Evolutionary conservation across 225 moss, liverwort and hornwort genomes (phyloP).

Genomic region (Marchantia paleacea): DNA sequence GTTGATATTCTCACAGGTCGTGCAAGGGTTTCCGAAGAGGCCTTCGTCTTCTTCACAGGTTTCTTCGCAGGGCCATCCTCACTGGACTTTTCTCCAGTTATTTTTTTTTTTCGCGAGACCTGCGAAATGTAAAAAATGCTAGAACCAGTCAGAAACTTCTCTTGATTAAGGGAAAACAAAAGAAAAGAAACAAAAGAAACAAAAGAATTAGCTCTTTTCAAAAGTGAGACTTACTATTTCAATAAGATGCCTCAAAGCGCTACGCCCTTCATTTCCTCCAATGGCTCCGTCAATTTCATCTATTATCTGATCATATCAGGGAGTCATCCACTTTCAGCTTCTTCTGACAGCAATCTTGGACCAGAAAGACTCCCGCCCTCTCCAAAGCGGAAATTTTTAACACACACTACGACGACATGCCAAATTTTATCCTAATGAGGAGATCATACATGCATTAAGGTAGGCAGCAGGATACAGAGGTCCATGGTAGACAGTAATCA

Average conservation of each 20-base stretch:
- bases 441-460: not conserved
- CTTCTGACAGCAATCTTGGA: not conserved
- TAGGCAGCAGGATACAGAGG: not conserved
- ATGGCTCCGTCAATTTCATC: slow-evolving; percentile 97
- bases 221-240: slow-evolving; percentile 59
- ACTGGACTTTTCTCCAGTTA: slow-evolving; percentile 46
- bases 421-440: not conserved
- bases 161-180: too few relatives aligned
- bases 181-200: too few relatives aligned
- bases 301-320: slow-evolving; percentile 59
- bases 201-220: too few relatives aligned
- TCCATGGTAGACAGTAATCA: too few relatives aligned
- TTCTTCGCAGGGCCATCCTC: slow-evolving; percentile 50
- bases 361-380: not conserved
- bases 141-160: not conserved
- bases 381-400: not conserved
- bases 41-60: slow-evolving; percentile 49
- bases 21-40: slow-evolving; percentile 52
- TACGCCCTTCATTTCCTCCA: slow-evolving; percentile 78
- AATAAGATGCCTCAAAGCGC: slow-evolving; percentile 79
- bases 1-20: slow-evolving; percentile 62
- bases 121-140: not conserved
- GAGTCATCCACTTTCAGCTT: not conserved
- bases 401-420: too few relatives aligned
- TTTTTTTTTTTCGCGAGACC: slow-evolving; percentile 41